A percentile compares a stretch with the other conserved stretches of the same genome.
phyloP scores from a whole-genome alignment of 208 protist species.

The Acanthamoeba castellanii region DNA sequence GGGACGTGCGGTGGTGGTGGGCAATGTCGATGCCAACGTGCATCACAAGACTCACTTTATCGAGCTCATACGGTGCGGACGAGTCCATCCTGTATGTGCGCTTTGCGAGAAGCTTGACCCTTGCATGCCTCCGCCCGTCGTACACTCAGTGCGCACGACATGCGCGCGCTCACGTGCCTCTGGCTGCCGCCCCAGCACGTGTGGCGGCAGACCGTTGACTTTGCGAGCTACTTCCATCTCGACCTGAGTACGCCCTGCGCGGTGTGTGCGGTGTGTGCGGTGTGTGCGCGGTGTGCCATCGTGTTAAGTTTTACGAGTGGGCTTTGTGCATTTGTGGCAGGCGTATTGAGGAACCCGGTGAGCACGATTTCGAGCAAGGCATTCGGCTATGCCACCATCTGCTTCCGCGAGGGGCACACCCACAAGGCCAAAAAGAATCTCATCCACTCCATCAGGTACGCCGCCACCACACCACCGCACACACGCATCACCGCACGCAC shows the following conservation, averaged over 20 bases:
- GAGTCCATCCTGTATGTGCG: too few relatives aligned
- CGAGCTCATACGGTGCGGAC: neutral
- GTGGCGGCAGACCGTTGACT: neutral
- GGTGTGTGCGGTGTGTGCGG: neutral
- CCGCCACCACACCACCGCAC: neutral
- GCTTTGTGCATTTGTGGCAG: neutral
- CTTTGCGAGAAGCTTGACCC: neutral
- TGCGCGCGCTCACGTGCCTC: neutral
- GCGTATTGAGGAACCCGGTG: neutral
- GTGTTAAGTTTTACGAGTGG: too few relatives aligned
- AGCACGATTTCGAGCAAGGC: constrained; percentile 55
- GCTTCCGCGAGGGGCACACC: constrained; percentile 9
- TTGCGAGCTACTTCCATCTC: neutral
- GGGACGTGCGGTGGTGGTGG: neutral
- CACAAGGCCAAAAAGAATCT: constrained; percentile 23
- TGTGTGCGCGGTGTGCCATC: too few relatives aligned
- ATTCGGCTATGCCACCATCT: constrained; percentile 52
- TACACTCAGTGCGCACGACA: neutral
- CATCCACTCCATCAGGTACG: constrained; percentile 24
- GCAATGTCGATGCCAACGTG: constrained; percentile 12
- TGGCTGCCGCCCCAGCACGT: neutral
- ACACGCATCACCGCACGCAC: too few relatives aligned
- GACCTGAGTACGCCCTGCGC: neutral
- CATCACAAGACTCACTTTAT: constrained; percentile 19
- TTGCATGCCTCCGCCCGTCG: too few relatives aligned